A percentile compares a stretch with the other conserved stretches of the same genome.
These are phyloP conservation scores for Sarocladium brachiariae DNA, from an alignment of 2,329 filamentous ascomycete genomes.

Conservation along the genomic window DNA sequence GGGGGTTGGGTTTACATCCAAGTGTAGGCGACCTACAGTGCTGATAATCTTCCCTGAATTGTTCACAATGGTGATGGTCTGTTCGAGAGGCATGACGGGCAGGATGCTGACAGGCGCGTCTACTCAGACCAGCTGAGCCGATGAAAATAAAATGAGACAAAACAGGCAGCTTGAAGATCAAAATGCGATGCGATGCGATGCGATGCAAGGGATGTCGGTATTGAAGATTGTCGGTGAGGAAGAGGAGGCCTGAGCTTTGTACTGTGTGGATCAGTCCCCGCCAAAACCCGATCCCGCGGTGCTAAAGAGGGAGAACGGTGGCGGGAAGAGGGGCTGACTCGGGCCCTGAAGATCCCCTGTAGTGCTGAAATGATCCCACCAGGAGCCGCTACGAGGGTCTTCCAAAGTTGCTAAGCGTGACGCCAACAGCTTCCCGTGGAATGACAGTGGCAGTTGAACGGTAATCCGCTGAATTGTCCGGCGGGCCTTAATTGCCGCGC, in stretches of 20 bases:
- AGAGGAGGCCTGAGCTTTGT: background rate
- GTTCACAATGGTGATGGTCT: conserved; percentile 78
- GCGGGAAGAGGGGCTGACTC: conserved; percentile 4
- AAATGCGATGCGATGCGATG: background rate
- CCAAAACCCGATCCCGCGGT: background rate
- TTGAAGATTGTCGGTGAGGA: conserved; percentile 4
- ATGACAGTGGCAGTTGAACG: background rate
- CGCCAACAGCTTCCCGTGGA: background rate
- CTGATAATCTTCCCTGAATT: conserved; percentile 75
- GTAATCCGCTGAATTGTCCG: too few species aligned
- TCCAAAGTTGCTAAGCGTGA: background rate
- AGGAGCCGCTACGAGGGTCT: background rate
- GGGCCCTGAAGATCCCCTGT: conserved; percentile 7
- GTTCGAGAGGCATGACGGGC: conserved; percentile 29
- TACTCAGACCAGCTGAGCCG: conserved; percentile 10
- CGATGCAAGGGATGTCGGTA: background rate
- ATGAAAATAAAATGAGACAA: conserved; percentile 1
- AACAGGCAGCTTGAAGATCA: background rate
- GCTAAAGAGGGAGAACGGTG: conserved; percentile 4
- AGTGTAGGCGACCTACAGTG: conserved; percentile 52
- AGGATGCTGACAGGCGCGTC: conserved; percentile 2
- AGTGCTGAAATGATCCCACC: background rate
- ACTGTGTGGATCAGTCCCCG: background rate
- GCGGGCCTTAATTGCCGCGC: background rate
- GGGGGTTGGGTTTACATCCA: background rate